Evolutionary conservation across 495 filamentous ascomycete genomes (phyloP).

Genomic region (Aspergillus affinis): DNA sequence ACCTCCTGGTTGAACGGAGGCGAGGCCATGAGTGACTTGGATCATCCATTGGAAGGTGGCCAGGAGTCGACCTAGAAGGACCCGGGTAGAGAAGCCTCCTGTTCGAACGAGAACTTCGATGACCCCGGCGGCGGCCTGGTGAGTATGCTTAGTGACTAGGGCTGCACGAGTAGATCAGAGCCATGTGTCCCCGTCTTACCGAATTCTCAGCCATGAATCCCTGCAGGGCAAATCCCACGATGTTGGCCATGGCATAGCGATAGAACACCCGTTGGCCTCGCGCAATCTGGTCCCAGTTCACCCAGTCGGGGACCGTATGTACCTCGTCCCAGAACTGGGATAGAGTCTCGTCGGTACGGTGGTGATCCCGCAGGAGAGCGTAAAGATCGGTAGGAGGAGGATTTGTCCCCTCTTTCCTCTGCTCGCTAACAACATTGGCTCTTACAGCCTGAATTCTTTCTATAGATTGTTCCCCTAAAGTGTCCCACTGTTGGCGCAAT

Average conservation of each 20-base stretch:
- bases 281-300: conserved; percentile 67
- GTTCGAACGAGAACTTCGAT: conserved; percentile 68
- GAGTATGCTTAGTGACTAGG: too few relatives aligned
- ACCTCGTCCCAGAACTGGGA: conserved; percentile 58
- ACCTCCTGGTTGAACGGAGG: conserved; percentile 63
- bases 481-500: conserved; percentile 46
- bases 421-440: conserved; percentile 7
- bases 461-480: conserved; percentile 40
- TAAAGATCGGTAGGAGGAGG: conserved; percentile 14
- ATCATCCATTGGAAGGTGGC: conserved; percentile 62
- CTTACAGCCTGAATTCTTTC: conserved; percentile 41
- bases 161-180: conserved; percentile 22
- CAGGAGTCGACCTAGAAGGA: conserved; percentile 57
- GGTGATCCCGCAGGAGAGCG: conserved; percentile 36
- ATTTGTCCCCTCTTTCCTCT: conserved; percentile 7
- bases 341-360: conserved; percentile 47
- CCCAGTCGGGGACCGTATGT: conserved; percentile 64
- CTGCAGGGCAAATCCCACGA: conserved; percentile 63
- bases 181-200: conserved; percentile 4
- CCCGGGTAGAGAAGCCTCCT: conserved; percentile 63
- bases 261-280: conserved; percentile 63
- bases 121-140: conserved; percentile 45
- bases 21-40: conserved; percentile 60
- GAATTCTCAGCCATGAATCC: conserved; percentile 61
- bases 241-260: conserved; percentile 59